Conservation (phyloP, 2,329 filamentous ascomycete species). For the Stagonosporopsis chrysanthemi region DNA sequence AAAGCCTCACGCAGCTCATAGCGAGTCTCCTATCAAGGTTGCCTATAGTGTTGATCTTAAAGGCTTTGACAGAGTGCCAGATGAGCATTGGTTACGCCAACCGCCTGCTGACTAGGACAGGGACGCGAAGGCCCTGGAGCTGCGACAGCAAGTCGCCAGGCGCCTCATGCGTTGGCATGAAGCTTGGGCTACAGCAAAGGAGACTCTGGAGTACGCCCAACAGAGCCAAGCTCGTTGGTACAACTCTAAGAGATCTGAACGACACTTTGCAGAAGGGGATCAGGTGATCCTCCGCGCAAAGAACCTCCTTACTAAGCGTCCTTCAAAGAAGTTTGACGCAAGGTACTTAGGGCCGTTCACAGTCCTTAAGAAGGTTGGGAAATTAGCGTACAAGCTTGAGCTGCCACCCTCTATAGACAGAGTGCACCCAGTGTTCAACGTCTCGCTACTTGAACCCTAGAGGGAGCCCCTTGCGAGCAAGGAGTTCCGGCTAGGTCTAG, state of each 20-base stretch:
- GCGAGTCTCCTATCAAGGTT: neutral
- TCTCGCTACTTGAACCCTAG: neutral
- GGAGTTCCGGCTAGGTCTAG: too few species aligned
- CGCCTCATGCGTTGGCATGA: neutral
- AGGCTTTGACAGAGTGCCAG: neutral
- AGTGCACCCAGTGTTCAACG: neutral
- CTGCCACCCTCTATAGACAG: too few species aligned
- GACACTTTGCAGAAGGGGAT: conserved; percentile 1
- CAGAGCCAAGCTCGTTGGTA: neutral
- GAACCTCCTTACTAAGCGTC: too few species aligned
- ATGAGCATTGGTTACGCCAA: neutral
- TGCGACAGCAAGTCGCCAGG: neutral
- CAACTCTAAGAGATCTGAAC: conserved; percentile 1
- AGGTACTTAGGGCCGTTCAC: too few species aligned
- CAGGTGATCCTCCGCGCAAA: neutral
- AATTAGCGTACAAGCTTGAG: too few species aligned
- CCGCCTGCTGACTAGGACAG: neutral
- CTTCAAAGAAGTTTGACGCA: too few species aligned
- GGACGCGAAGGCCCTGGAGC: conserved; percentile 1
- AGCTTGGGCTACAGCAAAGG: neutral
- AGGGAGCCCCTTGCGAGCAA: too few species aligned
- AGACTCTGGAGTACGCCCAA: neutral
- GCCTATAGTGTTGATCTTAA: neutral
- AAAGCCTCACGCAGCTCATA: too few species aligned
- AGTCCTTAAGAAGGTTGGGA: too few species aligned